These are phyloP conservation scores for Penicillium flavigenum DNA, from an alignment of 495 filamentous ascomycete species.

Conservation along the genomic window DNA sequence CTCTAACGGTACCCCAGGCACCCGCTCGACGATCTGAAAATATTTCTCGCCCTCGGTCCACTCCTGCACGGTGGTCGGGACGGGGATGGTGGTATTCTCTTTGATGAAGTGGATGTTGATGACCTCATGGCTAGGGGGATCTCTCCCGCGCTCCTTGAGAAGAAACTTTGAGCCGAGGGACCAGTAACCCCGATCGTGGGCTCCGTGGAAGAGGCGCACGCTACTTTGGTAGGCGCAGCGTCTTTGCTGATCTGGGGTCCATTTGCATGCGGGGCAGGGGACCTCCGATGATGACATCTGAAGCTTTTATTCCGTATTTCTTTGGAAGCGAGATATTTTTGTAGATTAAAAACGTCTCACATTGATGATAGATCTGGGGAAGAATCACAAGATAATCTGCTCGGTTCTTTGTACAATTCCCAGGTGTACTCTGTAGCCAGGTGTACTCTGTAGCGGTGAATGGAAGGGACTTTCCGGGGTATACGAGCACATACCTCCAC, in stretches of 20 bases:
- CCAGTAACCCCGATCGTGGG: neutral
- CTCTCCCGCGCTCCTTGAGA: constrained; percentile 24
- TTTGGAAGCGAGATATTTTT: neutral
- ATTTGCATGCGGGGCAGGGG: constrained; percentile 24
- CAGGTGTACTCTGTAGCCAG: no score
- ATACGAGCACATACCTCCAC: neutral
- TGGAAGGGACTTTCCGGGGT: neutral
- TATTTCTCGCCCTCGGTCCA: constrained; percentile 4
- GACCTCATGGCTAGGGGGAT: constrained; percentile 14
- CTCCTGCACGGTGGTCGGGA: constrained; percentile 5
- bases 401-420: neutral
- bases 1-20: constrained; percentile 8
- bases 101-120: constrained; percentile 16
- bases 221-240: constrained; percentile 1
- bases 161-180: constrained; percentile 2
- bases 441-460: no score
- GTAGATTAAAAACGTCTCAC: constrained; percentile 2
- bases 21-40: constrained; percentile 6
- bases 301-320: constrained; percentile 4
- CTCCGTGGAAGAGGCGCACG: neutral
- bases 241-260: constrained; percentile 16
- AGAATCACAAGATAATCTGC: constrained; percentile 10
- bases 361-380: constrained; percentile 1
- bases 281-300: constrained; percentile 3
- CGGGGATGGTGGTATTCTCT: constrained; percentile 21